Base-by-base conservation (phyloP, 495 filamentous ascomycete species). In the Xylaria bambusicola region DNA sequence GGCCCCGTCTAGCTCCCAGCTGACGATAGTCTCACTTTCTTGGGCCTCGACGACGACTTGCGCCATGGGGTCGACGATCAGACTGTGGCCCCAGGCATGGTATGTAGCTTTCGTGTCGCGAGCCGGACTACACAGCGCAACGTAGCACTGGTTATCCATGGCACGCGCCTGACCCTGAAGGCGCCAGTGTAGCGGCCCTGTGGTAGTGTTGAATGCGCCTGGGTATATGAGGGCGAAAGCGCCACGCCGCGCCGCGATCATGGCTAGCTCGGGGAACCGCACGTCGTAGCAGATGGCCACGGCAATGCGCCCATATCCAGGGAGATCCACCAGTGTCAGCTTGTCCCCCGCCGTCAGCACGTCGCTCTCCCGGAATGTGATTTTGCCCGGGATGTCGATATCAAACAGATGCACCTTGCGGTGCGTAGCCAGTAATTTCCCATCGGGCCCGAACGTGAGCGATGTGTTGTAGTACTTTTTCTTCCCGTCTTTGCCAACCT, bases 391-490 rank as follows among this genome's bases (percentile, higher is more conserved):
- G 66, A 99, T 99, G 71, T 93, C 88, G 66, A 99, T 99, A 76
- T 99, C 94, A 76, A 99, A 99, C n/a, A 99, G 81, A 71, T 99
- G 94, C 18, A 94, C 84, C 73, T 99, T 99, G 61, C 94, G 85
- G 69, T 99, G 93, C 2, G 84, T 89, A 3, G 86, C 90, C 9
- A 98, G 80, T n/a, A 97, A 78, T 8, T 79, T 70, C 0, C 94
- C 94, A 1, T 81, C 64, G 0, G 92, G 92, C 12, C 77, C 81
- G 74, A 98, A 98, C 1, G 88, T 86, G 31, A 98, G 80, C 7
- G 82, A 87, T 8, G 94, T 97, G 74, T 98, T 98, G 80, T 93
- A 96, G 75, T 92, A 90, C 65, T 89, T 92, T 48, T 88, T 82
- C 6, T 62, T 67, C 38, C 7, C 41, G 26, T 20, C 33, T 13